Evolutionary conservation across 805 yeast genomes (phyloP).

Genomic region (Torulaspora gathmanii): DNA sequence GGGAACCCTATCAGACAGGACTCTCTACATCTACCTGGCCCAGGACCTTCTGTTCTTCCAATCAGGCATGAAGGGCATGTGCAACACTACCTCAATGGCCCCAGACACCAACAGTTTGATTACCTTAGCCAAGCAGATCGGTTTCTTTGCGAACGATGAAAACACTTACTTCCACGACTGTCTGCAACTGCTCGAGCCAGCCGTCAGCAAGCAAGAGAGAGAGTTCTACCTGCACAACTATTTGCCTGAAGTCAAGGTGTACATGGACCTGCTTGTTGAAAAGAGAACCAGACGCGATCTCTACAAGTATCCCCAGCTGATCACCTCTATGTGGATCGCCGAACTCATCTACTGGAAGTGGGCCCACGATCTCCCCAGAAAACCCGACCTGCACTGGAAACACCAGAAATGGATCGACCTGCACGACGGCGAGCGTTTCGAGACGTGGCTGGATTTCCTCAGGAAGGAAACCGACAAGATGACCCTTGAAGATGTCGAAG

Average conservation of each 20-base stretch:
- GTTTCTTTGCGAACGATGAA: constrained; percentile 46
- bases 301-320: constrained; percentile 38
- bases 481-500: constrained; percentile 30
- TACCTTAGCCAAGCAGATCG: constrained; percentile 46
- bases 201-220: constrained; percentile 14
- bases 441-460: constrained; percentile 46
- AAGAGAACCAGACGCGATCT: constrained; percentile 26
- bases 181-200: constrained; percentile 24
- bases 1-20: constrained; percentile 43
- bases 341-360: constrained; percentile 50
- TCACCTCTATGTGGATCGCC: constrained; percentile 44
- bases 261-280: constrained; percentile 36
- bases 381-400: constrained; percentile 40
- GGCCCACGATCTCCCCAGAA: constrained; percentile 41
- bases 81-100: constrained; percentile 44
- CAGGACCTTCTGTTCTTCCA: constrained; percentile 50
- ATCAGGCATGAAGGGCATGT: constrained; percentile 40
- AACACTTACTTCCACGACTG: constrained; percentile 45
- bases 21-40: constrained; percentile 41
- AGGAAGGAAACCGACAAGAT: constrained; percentile 40
- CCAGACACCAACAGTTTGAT: constrained; percentile 39
- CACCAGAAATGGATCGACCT: constrained; percentile 49
- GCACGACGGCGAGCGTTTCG: constrained; percentile 47
- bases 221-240: constrained; percentile 13
- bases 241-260: constrained; percentile 37